These are phyloP conservation scores for Halophytophthora batemanensis DNA, from an alignment of 352 stramenopile species.

Conservation along the genomic window DNA sequence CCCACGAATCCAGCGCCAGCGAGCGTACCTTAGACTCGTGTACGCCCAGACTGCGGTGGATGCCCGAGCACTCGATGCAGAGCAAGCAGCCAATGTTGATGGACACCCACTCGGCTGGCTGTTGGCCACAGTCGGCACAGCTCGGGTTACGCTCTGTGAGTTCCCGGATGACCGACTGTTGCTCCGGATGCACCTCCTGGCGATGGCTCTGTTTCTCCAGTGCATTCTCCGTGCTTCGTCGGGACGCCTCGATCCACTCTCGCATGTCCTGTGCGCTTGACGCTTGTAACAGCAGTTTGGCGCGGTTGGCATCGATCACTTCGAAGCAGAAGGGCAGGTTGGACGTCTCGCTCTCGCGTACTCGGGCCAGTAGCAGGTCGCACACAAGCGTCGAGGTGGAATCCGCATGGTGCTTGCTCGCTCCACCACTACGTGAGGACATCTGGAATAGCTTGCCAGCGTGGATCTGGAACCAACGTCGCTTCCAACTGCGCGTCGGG, in stretches of 20 bases:
- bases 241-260: conserved; percentile 81
- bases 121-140: conserved; percentile 74
- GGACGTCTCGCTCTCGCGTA: conserved; percentile 51
- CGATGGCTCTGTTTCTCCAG: conserved; percentile 80
- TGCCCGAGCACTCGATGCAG: conserved; percentile 96
- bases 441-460: conserved; percentile 82
- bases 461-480: conserved; percentile 87
- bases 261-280: conserved; percentile 68
- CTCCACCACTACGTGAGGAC: conserved; percentile 19
- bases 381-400: conserved; percentile 77
- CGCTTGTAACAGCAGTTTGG: conserved; percentile 75
- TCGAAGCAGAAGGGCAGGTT: conserved; percentile 78
- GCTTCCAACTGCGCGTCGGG: conserved; percentile 80
- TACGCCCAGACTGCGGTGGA: conserved; percentile 95
- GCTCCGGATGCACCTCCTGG: conserved; percentile 79
- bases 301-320: conserved; percentile 77
- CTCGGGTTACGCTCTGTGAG: conserved; percentile 50
- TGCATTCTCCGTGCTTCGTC: conserved; percentile 78
- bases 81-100: conserved; percentile 96
- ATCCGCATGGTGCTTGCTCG: conserved; percentile 52
- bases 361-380: conserved; percentile 77
- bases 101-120: conserved; percentile 93
- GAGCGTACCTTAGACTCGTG: conserved; percentile 97
- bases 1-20: conserved; percentile 86
- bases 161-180: conserved; percentile 65